phyloP scores from a whole-genome alignment of 2,329 filamentous ascomycete genomes.

The Diaporthe sp. region DNA sequence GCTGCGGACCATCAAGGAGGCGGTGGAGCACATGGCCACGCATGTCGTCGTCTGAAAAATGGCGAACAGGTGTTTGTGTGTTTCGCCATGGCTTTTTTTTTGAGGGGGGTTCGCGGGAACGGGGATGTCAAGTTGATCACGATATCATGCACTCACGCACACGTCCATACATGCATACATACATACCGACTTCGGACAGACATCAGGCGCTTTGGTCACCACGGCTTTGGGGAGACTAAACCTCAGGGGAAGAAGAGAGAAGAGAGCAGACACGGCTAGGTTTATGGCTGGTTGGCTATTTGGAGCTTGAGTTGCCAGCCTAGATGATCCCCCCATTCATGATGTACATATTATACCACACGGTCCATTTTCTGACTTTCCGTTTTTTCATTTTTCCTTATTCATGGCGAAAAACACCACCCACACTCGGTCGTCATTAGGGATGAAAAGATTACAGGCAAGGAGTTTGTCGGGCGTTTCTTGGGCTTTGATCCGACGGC shows the following conservation, averaged over 20 bases:
- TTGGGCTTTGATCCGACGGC: not conserved
- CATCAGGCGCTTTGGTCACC: not conserved
- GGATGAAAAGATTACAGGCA: not conserved
- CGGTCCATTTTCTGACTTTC: not conserved
- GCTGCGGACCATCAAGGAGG: constrained; percentile 71
- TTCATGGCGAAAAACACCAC: not conserved
- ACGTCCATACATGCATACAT: not conserved
- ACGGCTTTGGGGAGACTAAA: not conserved
- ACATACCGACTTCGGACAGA: not conserved
- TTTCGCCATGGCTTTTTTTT: not conserved
- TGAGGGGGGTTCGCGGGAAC: too few relatives aligned
- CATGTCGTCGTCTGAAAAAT: constrained; percentile 66
- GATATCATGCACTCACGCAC: not conserved
- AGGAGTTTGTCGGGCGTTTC: not conserved
- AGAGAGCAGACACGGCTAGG: not conserved
- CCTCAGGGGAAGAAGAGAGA: not conserved
- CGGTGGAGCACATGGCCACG: constrained; percentile 72
- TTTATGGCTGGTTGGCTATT: not conserved
- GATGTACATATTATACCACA: constrained; percentile 16
- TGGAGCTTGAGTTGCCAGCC: not conserved
- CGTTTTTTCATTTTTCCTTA: not conserved
- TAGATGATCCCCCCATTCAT: not conserved
- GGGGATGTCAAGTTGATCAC: not conserved
- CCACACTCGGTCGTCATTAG: not conserved
- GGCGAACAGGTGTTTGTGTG: too few relatives aligned